Conservation (phyloP, 1,284 basidiomycete genomes). For the Cystobasidium sp. region DNA sequence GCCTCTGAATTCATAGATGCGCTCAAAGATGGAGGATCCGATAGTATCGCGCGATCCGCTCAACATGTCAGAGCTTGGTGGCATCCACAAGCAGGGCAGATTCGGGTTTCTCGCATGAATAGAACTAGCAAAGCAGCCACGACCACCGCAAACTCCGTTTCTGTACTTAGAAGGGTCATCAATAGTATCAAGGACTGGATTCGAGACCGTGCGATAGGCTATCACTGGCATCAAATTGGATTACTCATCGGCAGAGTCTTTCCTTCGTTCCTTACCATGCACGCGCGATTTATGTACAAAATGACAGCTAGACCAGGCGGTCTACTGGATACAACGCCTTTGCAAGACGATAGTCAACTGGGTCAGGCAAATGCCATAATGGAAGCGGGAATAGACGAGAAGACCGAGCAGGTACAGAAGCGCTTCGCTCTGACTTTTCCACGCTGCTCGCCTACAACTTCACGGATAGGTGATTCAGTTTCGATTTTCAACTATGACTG, state of each 20-base stretch:
- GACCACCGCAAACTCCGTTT: constrained; percentile 32
- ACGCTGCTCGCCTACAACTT: constrained; percentile 24
- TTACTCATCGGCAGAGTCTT: constrained; percentile 34
- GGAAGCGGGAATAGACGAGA: not conserved
- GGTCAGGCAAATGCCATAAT: not conserved
- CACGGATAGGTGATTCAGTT: constrained; percentile 32
- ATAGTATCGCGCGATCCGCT: constrained; percentile 65
- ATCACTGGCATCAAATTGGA: constrained; percentile 44
- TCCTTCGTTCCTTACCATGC: constrained; percentile 32
- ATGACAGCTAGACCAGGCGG: constrained; percentile 25
- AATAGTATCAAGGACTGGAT: constrained; percentile 33
- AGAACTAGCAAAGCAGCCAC: constrained; percentile 73
- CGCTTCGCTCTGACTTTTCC: constrained; percentile 17
- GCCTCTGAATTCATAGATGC: constrained; percentile 66
- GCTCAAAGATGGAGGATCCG: constrained; percentile 60
- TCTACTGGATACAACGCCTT: constrained; percentile 30
- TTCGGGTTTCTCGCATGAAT: constrained; percentile 75
- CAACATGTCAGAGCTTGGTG: constrained; percentile 95
- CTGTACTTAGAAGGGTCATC: not conserved
- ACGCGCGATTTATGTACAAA: constrained; percentile 42
- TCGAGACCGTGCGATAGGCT: constrained; percentile 22
- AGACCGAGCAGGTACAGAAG: constrained; percentile 2
- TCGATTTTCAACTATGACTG: constrained; percentile 54
- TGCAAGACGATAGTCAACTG: not conserved
- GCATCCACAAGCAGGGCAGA: constrained; percentile 79